Conservation (phyloP, 345 rosid species). For the Mangifera indica region DNA sequence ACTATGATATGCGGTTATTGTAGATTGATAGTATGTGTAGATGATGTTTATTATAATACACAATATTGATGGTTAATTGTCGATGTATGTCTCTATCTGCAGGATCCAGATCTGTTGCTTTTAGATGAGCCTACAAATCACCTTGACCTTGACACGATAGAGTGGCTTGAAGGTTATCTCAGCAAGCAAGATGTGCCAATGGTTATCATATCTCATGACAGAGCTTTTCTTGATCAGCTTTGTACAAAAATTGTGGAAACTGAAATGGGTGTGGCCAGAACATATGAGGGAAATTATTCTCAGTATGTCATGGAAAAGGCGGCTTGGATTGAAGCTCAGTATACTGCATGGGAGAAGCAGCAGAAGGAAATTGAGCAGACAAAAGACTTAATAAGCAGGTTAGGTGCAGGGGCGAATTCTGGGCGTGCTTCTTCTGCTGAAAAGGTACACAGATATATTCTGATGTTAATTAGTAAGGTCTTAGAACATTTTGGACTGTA, state of each 20-base stretch:
- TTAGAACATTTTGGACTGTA: neutral
- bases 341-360: slow-evolving; percentile 91
- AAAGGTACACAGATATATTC: slow-evolving; percentile 49
- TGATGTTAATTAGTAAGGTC: neutral
- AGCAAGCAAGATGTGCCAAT: slow-evolving; percentile 89
- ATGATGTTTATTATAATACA: neutral
- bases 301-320: slow-evolving; percentile 73
- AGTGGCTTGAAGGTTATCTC: slow-evolving; percentile 96
- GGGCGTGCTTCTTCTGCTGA: slow-evolving; percentile 98
- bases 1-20: neutral
- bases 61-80: neutral
- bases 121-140: slow-evolving; percentile 97
- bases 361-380: slow-evolving; percentile 85
- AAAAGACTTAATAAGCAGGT: slow-evolving; percentile 66
- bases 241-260: slow-evolving; percentile 97
- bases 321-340: slow-evolving; percentile 70
- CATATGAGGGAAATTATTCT: slow-evolving; percentile 86
- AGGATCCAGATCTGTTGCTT: slow-evolving; percentile 93
- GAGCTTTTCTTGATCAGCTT: slow-evolving; percentile 93
- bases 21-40: neutral
- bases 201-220: slow-evolving; percentile 95
- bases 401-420: slow-evolving; percentile 83
- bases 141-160: slow-evolving; percentile 93
- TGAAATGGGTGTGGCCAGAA: slow-evolving; percentile 89
- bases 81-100: slow-evolving; percentile 24